These are phyloP conservation scores for Ceratobasidium sp. DNA, from an alignment of 1,284 basidiomycete genomes.

Conservation along the genomic window DNA sequence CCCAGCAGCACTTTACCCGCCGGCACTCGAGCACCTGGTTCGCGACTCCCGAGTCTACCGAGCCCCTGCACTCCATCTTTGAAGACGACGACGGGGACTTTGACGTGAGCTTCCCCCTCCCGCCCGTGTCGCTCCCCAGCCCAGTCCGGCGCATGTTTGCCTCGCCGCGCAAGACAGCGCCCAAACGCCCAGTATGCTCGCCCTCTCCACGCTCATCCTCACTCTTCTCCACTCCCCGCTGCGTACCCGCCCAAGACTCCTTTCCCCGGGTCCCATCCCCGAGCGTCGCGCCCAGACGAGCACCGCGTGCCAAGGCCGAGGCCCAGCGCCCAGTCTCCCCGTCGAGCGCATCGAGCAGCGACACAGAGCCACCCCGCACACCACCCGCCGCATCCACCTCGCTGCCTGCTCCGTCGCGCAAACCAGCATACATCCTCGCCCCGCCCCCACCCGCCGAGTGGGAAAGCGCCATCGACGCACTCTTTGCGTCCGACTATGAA, in stretches of 20 bases:
- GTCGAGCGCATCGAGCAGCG: constrained; percentile 41
- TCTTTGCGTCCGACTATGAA: constrained; percentile 15
- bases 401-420: neutral
- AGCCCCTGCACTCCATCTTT: constrained; percentile 14
- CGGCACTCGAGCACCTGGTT: neutral
- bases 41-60: neutral
- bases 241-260: neutral
- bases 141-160: constrained; percentile 11
- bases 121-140: constrained; percentile 2
- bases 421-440: neutral
- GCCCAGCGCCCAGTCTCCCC: constrained; percentile 30
- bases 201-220: constrained; percentile 2
- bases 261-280: neutral
- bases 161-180: neutral
- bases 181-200: neutral
- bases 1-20: neutral
- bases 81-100: constrained; percentile 27
- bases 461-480: constrained; percentile 36
- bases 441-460: constrained; percentile 28
- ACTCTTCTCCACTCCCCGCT: neutral
- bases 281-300: neutral
- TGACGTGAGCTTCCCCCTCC: neutral
- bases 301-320: neutral
- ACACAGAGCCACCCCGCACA: constrained; percentile 28
- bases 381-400: constrained; percentile 6